These are phyloP conservation scores for Tylopilus felleus DNA, from an alignment of 768 basidiomycete species.

Conservation along the genomic window DNA sequence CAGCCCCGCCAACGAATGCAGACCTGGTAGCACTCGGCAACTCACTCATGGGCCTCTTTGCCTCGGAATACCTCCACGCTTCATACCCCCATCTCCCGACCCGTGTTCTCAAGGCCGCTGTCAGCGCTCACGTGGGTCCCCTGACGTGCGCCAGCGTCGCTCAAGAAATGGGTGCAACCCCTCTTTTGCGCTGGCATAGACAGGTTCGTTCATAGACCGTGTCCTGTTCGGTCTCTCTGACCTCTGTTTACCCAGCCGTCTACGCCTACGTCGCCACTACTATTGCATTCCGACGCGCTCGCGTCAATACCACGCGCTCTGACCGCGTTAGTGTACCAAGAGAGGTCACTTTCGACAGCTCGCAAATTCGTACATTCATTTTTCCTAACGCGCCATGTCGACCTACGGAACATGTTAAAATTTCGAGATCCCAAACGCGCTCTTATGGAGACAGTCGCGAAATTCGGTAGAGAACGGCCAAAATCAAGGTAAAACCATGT, in stretches of 20 bases:
- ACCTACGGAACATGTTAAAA: constrained; percentile 75
- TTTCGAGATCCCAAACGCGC: constrained; percentile 81
- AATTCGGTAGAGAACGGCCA: constrained; percentile 63
- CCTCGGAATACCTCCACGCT: constrained; percentile 75
- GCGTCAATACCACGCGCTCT: constrained; percentile 84
- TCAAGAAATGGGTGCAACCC: constrained; percentile 75
- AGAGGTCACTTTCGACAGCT: constrained; percentile 81
- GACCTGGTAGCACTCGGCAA: constrained; percentile 79
- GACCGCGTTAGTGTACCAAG: constrained; percentile 84
- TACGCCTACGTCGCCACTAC: constrained; percentile 43
- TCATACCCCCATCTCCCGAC: constrained; percentile 90
- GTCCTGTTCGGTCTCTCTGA: background rate
- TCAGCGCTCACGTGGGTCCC: constrained; percentile 90
- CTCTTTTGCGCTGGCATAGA: constrained; percentile 80
- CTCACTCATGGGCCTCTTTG: constrained; percentile 85
- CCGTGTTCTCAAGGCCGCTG: constrained; percentile 84
- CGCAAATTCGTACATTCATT: constrained; percentile 84
- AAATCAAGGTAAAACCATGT: constrained; percentile 53
- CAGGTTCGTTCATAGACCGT: constrained; percentile 41
- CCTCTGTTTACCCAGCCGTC: constrained; percentile 38
- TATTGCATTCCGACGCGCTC: constrained; percentile 83
- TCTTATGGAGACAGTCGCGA: constrained; percentile 66
- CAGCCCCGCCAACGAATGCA: constrained; percentile 63
- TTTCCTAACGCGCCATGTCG: constrained; percentile 83
- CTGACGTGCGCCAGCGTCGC: constrained; percentile 81